These are phyloP conservation scores for Blastocystis sp. DNA, from an alignment of 352 stramenopile species.

Conservation along the genomic window DNA sequence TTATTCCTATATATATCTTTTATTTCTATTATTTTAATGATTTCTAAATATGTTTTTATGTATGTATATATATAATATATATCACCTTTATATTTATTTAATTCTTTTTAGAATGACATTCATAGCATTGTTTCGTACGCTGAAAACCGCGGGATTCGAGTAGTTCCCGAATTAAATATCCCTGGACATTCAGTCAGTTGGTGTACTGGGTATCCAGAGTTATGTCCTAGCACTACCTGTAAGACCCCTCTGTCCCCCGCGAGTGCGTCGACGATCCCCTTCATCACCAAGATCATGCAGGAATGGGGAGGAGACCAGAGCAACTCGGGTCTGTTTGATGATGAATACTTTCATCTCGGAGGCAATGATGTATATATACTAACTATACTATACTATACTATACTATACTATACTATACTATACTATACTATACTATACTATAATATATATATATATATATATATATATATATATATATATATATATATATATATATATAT, in stretches of 20 bases:
- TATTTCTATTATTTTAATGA: too few species aligned
- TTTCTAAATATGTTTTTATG: too few species aligned
- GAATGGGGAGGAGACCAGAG: constrained; percentile 22
- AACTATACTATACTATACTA: too few species aligned
- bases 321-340: constrained; percentile 31
- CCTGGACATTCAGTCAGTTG: constrained; percentile 39
- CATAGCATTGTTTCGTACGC: constrained; percentile 40
- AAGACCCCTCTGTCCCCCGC: constrained; percentile 38
- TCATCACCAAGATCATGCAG: constrained; percentile 32
- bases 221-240: constrained; percentile 15
- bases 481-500: too few species aligned
- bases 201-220: constrained; percentile 38
- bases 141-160: constrained; percentile 38
- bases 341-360: constrained; percentile 43
- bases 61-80: too few species aligned
- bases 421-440: too few species aligned
- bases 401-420: too few species aligned
- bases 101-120: constrained; percentile 15
- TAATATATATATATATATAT: too few species aligned
- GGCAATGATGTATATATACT: constrained; percentile 42
- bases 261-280: constrained; percentile 15
- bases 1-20: too few species aligned
- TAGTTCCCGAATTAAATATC: constrained; percentile 41
- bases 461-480: too few species aligned
- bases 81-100: too few species aligned